Conservation (phyloP, 768 basidiomycete species). For the Leucogyrophana mollusca region DNA sequence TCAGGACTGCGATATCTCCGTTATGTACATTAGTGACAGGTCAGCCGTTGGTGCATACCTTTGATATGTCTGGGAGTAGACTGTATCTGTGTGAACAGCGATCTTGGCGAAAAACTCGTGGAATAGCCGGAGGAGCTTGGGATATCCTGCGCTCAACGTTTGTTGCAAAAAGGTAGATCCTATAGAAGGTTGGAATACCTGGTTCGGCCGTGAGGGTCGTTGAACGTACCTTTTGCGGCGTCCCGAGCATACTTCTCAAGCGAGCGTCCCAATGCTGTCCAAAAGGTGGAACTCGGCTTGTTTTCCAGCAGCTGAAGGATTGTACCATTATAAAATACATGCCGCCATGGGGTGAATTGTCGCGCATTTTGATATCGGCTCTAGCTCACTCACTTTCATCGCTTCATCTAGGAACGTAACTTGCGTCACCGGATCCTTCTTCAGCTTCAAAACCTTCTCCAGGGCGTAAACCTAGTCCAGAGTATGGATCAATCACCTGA, state of each 20-base stretch:
- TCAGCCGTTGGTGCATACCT: conserved; percentile 57
- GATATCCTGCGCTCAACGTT: conserved; percentile 83
- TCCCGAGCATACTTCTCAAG: conserved; percentile 85
- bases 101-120: conserved; percentile 98
- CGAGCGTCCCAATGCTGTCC: conserved; percentile 77
- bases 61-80: conserved; percentile 82
- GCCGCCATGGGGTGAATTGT: no score
- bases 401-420: conserved; percentile 87
- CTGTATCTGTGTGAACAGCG: conserved; percentile 91
- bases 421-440: conserved; percentile 79
- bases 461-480: conserved; percentile 80
- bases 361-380: no score
- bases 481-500: not conserved
- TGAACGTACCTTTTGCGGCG: conserved; percentile 70
- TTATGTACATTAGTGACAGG: conserved; percentile 2
- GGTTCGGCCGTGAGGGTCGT: not conserved
- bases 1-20: conserved; percentile 65
- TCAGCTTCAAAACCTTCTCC: conserved; percentile 89
- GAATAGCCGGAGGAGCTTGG: conserved; percentile 83
- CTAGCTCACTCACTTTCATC: conserved; percentile 64
- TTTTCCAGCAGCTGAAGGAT: conserved; percentile 71
- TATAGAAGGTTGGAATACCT: conserved; percentile 28
- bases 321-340: no score
- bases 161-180: conserved; percentile 91
- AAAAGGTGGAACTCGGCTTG: conserved; percentile 89